Base-by-base conservation (phyloP, 345 rosid species). In the Camelina neglecta region DNA sequence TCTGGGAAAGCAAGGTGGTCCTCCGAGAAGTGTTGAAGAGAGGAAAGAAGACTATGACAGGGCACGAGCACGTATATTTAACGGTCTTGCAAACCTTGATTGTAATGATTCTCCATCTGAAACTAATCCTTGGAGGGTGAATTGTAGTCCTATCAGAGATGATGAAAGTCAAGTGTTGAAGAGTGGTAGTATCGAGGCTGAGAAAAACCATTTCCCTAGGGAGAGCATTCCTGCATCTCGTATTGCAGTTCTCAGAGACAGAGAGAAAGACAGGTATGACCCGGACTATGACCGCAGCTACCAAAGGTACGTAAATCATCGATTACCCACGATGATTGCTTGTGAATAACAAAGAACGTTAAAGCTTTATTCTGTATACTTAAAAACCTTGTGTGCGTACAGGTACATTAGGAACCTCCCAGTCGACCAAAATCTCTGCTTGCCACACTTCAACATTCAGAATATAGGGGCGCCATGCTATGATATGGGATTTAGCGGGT, bases 271-370 rank as follows among this genome's bases (percentile, higher is more conserved):
- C 76, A 93, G 88, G 61, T 79, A 79, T 56, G 98, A 88, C 73
- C 97, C 93, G 54, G 97, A 91, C 83, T 93, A 91, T 81, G 94
- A 93, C 77, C 85, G 96, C 58, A 91, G 86, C 82, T 88, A 89
- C 70, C 85, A 84, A 11, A 88, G 93, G 93, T 88, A 69, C 11
- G 74, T 15, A 60, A 60, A 38, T 4, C 67, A 26, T 35, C 15
- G 26, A 18, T 48, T 20, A 35, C 11, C 31, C 47, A 38, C 7
- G 16, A 16, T 6, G 3, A 5, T 11, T 51, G 11, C 31, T 51
- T 53, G 53, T 41, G 38, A 61, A 13, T 26, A 51, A 49, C 31
- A 50, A 50, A 5, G 3, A 16, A 31, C 4, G 20, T 38, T n/a
- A 4, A 45, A 56, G n/a, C 15, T 31, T 60, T 33, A 0, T 23